These are phyloP conservation scores for Prinsepia uniflora DNA, from an alignment of 306 rosid species.

Conservation along the genomic window DNA sequence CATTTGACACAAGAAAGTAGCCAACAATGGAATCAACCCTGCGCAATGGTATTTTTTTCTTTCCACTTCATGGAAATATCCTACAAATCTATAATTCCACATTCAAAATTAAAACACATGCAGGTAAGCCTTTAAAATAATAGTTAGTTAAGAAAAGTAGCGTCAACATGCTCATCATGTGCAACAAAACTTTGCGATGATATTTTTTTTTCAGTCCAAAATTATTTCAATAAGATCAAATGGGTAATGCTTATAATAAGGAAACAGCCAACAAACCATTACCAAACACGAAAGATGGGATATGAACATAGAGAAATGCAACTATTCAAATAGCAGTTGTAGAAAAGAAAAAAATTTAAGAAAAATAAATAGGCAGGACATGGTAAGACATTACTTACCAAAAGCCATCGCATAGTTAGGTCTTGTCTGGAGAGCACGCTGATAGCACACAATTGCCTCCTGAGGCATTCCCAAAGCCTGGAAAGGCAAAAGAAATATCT, in stretches of 20 bases:
- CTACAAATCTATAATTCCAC: not conserved
- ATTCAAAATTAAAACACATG: too few species aligned
- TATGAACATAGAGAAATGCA: not conserved
- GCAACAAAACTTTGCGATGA: too few species aligned
- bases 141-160: not conserved
- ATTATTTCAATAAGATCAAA: too few species aligned
- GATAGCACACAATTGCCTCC: slow-evolving; percentile 93
- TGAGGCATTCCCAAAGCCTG: slow-evolving; percentile 96
- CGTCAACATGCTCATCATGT: too few species aligned
- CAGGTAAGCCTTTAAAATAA: too few species aligned
- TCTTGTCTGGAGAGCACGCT: slow-evolving; percentile 85
- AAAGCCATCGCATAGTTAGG: slow-evolving; percentile 93
- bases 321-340: not conserved
- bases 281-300: not conserved
- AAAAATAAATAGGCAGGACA: not conserved
- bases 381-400: slow-evolving; percentile 44
- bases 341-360: not conserved
- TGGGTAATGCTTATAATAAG: not conserved
- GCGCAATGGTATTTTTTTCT: not conserved
- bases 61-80: not conserved
- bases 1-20: not conserved
- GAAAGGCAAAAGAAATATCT: slow-evolving; percentile 42
- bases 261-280: not conserved
- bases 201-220: too few species aligned
- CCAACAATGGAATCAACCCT: not conserved